These are phyloP conservation scores for Strobilomyces confusus DNA, from an alignment of 768 basidiomycete species.

Conservation along the genomic window DNA sequence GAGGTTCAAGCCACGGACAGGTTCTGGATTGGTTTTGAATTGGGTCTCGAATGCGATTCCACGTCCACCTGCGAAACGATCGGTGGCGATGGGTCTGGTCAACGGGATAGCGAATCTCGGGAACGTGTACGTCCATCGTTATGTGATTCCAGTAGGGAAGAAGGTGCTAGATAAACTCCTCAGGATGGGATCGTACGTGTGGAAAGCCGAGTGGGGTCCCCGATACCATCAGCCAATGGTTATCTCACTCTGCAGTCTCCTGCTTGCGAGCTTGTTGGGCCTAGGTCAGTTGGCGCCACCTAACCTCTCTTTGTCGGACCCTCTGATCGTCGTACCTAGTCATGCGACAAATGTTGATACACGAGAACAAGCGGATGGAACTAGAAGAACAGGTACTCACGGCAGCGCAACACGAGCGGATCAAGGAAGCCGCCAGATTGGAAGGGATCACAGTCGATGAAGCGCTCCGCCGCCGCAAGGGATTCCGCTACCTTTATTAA, in stretches of 20 bases:
- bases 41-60: slow-evolving; percentile 64
- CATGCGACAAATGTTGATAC: slow-evolving; percentile 41
- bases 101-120: slow-evolving; percentile 60
- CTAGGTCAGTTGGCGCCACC: slow-evolving; percentile 24
- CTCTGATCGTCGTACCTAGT: slow-evolving; percentile 27
- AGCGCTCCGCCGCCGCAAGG: too few relatives aligned
- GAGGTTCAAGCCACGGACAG: slow-evolving; percentile 17
- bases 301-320: neutral
- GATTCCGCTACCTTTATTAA: too few relatives aligned
- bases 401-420: too few relatives aligned
- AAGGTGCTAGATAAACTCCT: neutral
- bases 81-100: slow-evolving; percentile 59
- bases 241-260: slow-evolving; percentile 20
- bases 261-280: slow-evolving; percentile 30
- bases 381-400: slow-evolving; percentile 42
- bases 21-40: slow-evolving; percentile 43
- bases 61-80: slow-evolving; percentile 49
- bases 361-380: slow-evolving; percentile 49
- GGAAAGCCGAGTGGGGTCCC: neutral
- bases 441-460: too few relatives aligned
- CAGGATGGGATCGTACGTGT: neutral
- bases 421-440: too few relatives aligned
- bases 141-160: neutral
- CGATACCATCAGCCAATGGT: neutral
- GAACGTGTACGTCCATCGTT: slow-evolving; percentile 42